A percentile compares a stretch with the other conserved stretches of the same genome.
These are phyloP conservation scores for Globisporangium emineosum DNA, from an alignment of 352 stramenopile species.

Conservation along the genomic window DNA sequence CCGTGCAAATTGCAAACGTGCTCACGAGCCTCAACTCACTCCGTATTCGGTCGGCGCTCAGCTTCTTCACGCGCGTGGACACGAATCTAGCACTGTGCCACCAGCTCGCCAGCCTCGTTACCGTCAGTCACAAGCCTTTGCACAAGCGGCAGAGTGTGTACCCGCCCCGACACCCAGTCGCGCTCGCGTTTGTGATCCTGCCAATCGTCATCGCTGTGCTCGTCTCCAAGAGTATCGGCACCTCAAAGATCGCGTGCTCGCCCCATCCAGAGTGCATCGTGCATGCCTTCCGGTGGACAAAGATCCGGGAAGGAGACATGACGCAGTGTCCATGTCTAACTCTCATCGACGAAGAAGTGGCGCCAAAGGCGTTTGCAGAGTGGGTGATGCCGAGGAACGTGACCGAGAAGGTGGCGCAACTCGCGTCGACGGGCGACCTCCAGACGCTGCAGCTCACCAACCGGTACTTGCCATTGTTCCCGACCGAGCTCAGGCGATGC, in stretches of 20 bases:
- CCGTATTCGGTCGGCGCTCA: too few species aligned
- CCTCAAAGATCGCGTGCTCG: background rate
- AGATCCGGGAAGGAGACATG: background rate
- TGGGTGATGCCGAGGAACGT: conserved; percentile 22
- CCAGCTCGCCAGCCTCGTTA: background rate
- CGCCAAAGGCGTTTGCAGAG: conserved; percentile 18
- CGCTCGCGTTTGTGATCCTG: background rate
- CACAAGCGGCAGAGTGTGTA: background rate
- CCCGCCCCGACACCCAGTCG: background rate
- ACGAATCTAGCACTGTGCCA: background rate
- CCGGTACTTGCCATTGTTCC: conserved; percentile 20
- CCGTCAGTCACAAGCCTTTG: background rate
- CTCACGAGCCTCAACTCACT: too few species aligned
- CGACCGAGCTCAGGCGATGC: conserved; percentile 23
- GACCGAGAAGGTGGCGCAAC: conserved; percentile 19
- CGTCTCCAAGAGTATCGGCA: background rate
- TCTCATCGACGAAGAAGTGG: conserved; percentile 24
- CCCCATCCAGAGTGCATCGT: conserved; percentile 16
- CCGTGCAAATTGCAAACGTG: too few species aligned
- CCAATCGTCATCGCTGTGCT: background rate
- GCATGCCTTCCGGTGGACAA: conserved; percentile 10
- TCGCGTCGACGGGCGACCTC: conserved; percentile 28
- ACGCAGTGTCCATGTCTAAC: conserved; percentile 31
- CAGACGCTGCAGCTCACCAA: conserved; percentile 37
- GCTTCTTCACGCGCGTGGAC: too few species aligned